phyloP scores from a whole-genome alignment of 2,329 filamentous ascomycete genomes.

The Apiospora aurea region DNA sequence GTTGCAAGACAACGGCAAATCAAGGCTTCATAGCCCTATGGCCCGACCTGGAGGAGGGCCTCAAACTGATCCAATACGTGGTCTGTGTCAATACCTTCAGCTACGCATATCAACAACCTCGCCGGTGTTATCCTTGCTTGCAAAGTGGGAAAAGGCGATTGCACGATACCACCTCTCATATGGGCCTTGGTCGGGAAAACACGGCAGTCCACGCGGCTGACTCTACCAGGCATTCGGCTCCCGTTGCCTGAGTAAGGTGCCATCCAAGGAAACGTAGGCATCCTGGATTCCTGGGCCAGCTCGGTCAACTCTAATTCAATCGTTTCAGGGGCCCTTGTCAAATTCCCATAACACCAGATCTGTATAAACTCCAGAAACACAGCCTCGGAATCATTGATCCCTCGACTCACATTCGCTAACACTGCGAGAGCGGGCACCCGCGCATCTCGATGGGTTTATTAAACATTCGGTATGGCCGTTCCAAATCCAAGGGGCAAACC shows the following conservation, averaged over 20 bases:
- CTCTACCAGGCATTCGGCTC: background rate
- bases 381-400: background rate
- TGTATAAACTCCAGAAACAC: background rate
- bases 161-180: background rate
- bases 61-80: constrained; percentile 17
- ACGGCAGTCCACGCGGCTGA: background rate
- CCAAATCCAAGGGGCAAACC: background rate
- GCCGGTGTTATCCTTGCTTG: background rate
- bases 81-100: background rate
- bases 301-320: background rate
- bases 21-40: background rate
- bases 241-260: background rate
- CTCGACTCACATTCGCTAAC: background rate
- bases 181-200: background rate
- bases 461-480: constrained; percentile 1
- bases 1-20: constrained; percentile 7
- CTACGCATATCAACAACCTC: background rate
- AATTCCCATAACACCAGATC: background rate
- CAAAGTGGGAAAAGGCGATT: background rate
- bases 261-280: background rate
- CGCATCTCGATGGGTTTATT: background rate
- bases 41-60: background rate
- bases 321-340: background rate
- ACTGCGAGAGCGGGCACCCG: background rate
- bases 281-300: background rate